Percentiles rank a stretch among this genome's conserved stretches.
Evolutionary conservation across 1,139 yeast genomes (phyloP).

Genomic region (Lodderomyces orthopsilosis): DNA sequence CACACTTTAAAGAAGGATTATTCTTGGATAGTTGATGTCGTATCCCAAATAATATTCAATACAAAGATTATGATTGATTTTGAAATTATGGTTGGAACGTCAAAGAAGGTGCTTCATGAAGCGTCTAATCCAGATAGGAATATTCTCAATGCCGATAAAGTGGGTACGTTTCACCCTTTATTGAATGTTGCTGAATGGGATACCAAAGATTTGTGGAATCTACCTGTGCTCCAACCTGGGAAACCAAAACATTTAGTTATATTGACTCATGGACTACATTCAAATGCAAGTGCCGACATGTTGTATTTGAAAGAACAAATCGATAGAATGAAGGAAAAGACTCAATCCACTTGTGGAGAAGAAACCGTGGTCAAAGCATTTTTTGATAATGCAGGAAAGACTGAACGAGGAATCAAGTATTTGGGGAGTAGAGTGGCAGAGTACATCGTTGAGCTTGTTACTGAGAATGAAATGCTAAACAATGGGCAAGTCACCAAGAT

Average conservation of each 20-base stretch:
- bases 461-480: conserved; percentile 31
- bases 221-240: conserved; percentile 43
- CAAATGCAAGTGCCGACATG: conserved; percentile 88
- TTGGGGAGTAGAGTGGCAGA: conserved; percentile 83
- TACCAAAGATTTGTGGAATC: conserved; percentile 74
- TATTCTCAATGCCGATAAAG: conserved; percentile 26
- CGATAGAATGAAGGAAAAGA: conserved; percentile 41
- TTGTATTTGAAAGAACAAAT: conserved; percentile 78
- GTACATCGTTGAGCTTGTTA: conserved; percentile 60
- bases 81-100: conserved; percentile 61
- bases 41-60: conserved; percentile 79
- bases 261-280: conserved; percentile 88
- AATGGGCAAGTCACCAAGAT: conserved; percentile 51
- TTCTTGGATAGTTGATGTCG: conserved; percentile 82
- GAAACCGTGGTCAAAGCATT: conserved; percentile 78
- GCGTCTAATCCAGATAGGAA: conserved; percentile 20
- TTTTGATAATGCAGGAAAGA: conserved; percentile 80
- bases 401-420: conserved; percentile 87
- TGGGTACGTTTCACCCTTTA: conserved; percentile 27
- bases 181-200: conserved; percentile 50
- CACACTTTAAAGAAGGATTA: conserved; percentile 41
- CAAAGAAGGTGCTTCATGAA: conserved; percentile 44
- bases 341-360: conserved; percentile 25
- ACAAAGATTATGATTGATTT: conserved; percentile 66
- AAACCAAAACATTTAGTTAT: conserved; percentile 70